Base-by-base conservation (phyloP, 1,139 yeast species). In the Candida mesenterica region DNA sequence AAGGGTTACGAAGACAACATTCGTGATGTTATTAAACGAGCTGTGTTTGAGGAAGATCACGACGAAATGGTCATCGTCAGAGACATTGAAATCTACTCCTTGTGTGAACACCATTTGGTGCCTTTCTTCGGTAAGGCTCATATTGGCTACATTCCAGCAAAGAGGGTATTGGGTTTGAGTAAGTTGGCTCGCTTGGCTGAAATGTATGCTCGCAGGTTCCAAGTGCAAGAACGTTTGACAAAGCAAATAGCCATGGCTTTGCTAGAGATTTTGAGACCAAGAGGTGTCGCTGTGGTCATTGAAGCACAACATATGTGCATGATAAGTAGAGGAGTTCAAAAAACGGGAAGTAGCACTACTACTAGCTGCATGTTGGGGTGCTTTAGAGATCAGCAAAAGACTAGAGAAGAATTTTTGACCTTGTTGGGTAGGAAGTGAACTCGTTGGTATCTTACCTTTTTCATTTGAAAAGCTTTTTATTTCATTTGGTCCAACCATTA, bases 231-330 rank as follows among this genome's bases (percentile, higher is more conserved):
- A 58, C 74, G 99, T 48, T 73, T 92, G 45, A 92, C 98, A 12
- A 92, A 92, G 59, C 98, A 92, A 60, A 90, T 92, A 38, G 97
- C 98, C 28, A 87, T 89, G 86, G 97, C 98, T 0, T 63, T 92
- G 34, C 80, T 84, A 60, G 97, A 89, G 54, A 86, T 90, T 42
- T 70, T 92, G 51, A 82, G 84, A 55, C 98, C 99, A 13, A 75
- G 92, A 51, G 98, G 98, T 38, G 98, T 92, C 10, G 98, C 97
- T 0, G 98, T 92, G 27, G 97, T 92, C 16, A 89, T 92, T 55
- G 98, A 92, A 61, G 97, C 97, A 18, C 79, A 94, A 7, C 99
- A 92, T 58, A 92, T 94, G 98, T 92, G 99, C 62, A 92, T 92
- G 99, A 97, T 90, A 22, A 88, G 95, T 61, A 78, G 99, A 56